Percentiles rank a stretch among this genome's conserved stretches.
Evolutionary conservation across 1,284 basidiomycete genomes (phyloP).

Genomic region (Paramarasmius palmivorus): DNA sequence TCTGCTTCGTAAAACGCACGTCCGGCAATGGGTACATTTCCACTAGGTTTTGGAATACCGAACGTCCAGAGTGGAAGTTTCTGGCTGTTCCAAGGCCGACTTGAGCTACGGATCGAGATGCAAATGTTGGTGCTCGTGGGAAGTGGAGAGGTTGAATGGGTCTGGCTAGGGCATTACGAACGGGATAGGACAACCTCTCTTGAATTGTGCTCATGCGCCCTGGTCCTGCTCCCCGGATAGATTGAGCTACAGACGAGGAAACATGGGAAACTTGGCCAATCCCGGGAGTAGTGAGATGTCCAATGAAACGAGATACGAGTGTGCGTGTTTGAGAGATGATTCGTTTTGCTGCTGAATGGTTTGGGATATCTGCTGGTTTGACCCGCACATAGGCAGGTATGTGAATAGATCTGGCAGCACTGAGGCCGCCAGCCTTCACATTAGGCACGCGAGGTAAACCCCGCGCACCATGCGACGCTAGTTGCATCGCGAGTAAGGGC

Average conservation of each 20-base stretch:
- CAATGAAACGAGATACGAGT: slow-evolving; percentile 54
- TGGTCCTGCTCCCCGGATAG: slow-evolving; percentile 38
- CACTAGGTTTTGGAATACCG: slow-evolving; percentile 73
- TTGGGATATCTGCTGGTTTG: slow-evolving; percentile 28
- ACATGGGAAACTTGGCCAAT: slow-evolving; percentile 35
- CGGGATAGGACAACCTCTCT: slow-evolving; percentile 52
- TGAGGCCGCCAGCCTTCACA: slow-evolving; percentile 11
- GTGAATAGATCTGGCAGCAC: slow-evolving; percentile 40
- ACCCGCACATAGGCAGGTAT: slow-evolving; percentile 31
- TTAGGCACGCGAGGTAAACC: slow-evolving; percentile 34
- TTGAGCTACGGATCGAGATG: slow-evolving; percentile 51
- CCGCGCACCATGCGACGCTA: slow-evolving; percentile 54
- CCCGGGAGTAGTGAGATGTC: slow-evolving; percentile 59
- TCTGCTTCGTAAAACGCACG: slow-evolving; percentile 72
- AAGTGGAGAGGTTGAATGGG: slow-evolving; percentile 51
- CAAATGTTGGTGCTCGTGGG: slow-evolving; percentile 53
- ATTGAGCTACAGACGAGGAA: slow-evolving; percentile 30
- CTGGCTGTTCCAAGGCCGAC: slow-evolving; percentile 72
- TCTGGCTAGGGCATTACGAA: slow-evolving; percentile 46
- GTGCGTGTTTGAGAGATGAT: slow-evolving; percentile 55
- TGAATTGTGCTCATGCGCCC: slow-evolving; percentile 41
- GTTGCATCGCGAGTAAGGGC: slow-evolving; percentile 48
- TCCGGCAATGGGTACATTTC: slow-evolving; percentile 74
- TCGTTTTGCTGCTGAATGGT: slow-evolving; percentile 38
- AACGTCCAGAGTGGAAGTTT: slow-evolving; percentile 69